Evolutionary conservation across 345 rosid species (phyloP), one percentile per base, ranked within the genome.

Genomic region (Dovyalis caffra): DNA sequence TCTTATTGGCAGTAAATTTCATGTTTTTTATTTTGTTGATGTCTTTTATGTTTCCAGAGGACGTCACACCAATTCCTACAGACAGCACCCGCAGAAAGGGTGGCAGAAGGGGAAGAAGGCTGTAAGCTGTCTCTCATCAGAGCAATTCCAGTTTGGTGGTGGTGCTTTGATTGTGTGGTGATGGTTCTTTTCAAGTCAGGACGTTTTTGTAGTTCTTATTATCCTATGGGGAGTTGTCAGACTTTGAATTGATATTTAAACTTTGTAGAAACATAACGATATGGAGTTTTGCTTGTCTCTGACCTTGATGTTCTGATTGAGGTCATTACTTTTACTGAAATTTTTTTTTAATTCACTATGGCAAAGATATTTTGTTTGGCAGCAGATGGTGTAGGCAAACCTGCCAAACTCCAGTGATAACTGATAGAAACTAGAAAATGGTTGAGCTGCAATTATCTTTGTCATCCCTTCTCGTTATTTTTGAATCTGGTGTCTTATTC

Each of bases 11-110:
- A 14, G 9, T 25, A 8, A 64, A 49, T 47, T 47, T 2, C 6
- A 12, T 33, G 20, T 5, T 31, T 5, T 63, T 45, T 8, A 15
- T n/a, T 29, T 49, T 51, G 45, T 8, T 8, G 14, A 12, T 37
- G 3, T 29, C 47, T 43, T 62, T 20, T 11, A 3, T 75, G 38
- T n/a, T 45, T 76, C 3, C 90, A 92, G 97, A 93, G 98, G 98
- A 93, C 81, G 98, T 91, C 71, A 93, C 98, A 5, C 98, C 98
- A 34, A 90, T 93, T 69, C 98, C 98, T 3, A 91, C 98, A 0
- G 98, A 93, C 86, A 93, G 98, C 69, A 93, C 98, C 57, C 90
- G 98, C 62, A 77, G 97, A 85, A 93, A 93, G 95, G 87, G 98
- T 71, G 97, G 98, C 26, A 86, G 98, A 78, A 88, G 98, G 70